Evolutionary conservation across 2,329 filamentous ascomycete species (phyloP), one percentile per base, ranked within the genome.

Genomic region (Cladobotryum mycophilum): DNA sequence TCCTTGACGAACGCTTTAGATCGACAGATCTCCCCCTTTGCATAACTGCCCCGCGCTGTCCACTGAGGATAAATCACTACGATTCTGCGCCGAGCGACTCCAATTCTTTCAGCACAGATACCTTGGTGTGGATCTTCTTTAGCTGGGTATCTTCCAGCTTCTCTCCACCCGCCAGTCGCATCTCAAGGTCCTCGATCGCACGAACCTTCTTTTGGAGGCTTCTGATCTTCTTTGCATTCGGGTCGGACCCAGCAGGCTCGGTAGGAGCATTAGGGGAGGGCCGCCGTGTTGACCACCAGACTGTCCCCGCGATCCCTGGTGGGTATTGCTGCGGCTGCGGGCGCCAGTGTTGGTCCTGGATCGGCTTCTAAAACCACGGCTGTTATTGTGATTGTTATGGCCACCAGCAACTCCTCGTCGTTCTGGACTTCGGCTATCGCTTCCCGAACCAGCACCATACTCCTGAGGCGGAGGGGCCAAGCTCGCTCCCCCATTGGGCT

Each of bases 81-180:
- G 58, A 56, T 40, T 67, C 66, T 52, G 54, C 61, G 56, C 66
- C 66, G 48, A 91, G 66, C 7, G 68, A 73, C 43, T 86, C 80
- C 53, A 99, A 74, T 72, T 99, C 93, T 71, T 86, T 89, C 55
- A 91, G 77, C 52, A 99, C 92, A 14, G 80, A 72, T 45, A 84
- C 76, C 74, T 97, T 95, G 18, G 90, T 97, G 50, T 82, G 81
- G 61, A 99, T 99, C 80, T 99, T 99, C 79, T 96, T 95, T 70
- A 99, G 84, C 74, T 99, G 93, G 33, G 93, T 99, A 64, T 96
- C 92, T 73, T 99, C 93, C 54, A 99, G 75, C 78, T 96, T 97
- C 78, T 99, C 93, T 5, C 92, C 92, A 34, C 86, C 85, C 3
- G 92, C 93, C 58, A 91, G 84, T 51, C 93, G 84, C 91, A 97